Conservation (phyloP, 495 filamentous ascomycete species). For the Glarea lozoyensis region DNA sequence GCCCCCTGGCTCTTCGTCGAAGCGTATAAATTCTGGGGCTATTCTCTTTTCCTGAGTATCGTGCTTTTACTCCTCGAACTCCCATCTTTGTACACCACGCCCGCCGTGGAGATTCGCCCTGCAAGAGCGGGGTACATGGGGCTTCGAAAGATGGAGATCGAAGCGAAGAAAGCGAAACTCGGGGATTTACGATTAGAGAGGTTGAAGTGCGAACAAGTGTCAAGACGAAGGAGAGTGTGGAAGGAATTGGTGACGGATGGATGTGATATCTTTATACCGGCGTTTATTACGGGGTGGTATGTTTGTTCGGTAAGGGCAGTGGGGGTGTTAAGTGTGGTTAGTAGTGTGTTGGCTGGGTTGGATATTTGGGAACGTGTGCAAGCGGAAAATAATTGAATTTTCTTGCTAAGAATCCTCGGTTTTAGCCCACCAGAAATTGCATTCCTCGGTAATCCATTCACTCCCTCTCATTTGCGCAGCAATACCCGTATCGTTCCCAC, state of each 20-base stretch:
- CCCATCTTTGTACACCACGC: not conserved
- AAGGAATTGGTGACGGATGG: constrained; percentile 36
- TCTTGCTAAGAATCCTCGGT: constrained; percentile 4
- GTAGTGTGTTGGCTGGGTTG: constrained; percentile 43
- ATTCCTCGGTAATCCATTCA: constrained; percentile 10
- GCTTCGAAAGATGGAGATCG: too few species aligned
- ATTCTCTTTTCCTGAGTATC: constrained; percentile 27
- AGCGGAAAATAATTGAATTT: not conserved
- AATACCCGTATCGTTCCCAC: constrained; percentile 18
- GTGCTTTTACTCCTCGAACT: not conserved
- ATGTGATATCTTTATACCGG: constrained; percentile 47
- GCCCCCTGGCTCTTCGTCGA: constrained; percentile 30
- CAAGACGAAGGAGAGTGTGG: not conserved
- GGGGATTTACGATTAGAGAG: not conserved
- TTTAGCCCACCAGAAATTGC: constrained; percentile 14
- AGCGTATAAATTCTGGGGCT: constrained; percentile 55
- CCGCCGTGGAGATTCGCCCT: too few species aligned
- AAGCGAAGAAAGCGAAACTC: not conserved
- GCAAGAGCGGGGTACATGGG: too few species aligned
- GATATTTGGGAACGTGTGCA: constrained; percentile 47
- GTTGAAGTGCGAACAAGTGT: not conserved
- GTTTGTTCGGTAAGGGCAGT: constrained; percentile 33
- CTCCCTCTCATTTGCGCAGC: constrained; percentile 8
- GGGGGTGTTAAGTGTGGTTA: constrained; percentile 43
- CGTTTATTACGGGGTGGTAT: constrained; percentile 45